Base-by-base conservation (phyloP, 2,329 filamentous ascomycete species). In the Plenodomus lindquistii region DNA sequence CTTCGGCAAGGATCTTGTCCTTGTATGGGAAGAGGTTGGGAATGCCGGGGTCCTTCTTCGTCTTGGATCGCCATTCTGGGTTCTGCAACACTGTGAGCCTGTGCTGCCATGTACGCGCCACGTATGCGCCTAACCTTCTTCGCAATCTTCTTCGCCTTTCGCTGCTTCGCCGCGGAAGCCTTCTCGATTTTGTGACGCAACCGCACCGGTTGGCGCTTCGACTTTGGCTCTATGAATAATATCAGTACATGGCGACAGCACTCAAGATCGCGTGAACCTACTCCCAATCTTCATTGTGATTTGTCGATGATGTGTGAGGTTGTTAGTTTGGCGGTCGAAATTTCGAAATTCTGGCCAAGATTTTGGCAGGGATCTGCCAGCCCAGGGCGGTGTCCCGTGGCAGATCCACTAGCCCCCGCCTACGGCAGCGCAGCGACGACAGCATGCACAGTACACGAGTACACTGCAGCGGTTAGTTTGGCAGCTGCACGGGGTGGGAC, bases 21-120 rank as follows among this genome's bases (percentile, higher is more conserved):
- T 99, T 99, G 81, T 94, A 97, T 1, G 94, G 94, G 77, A 97
- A 99, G 29, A 97, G 77, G 70, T 97, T 99, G 35, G 94, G 94
- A 54, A 99, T 97, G 40, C 94, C 94, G 19, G 93, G 94, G 66
- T 99, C 94, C 79, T 97, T 99, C 84, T 97, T 97, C 61, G 96
- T 73, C 73, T 91, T 89, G 50, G 91, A 92, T 62, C 89, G 85
- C 91, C 94, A 97, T 89, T 96, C 85, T 27, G 94, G 93, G 73
- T 97, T 96, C 84, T 84, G 54, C 4, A 36, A 3, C 2, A n/a
- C 2, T 17, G 50, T 74, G n/a, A 73, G 60, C 20, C 34, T 41
- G 13, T 22, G 19, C 19, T 29, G 11, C 2, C 19, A 11, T 6
- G 29, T 18, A 11, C 5, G 29, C 15, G 11, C 39, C 20, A 38